Conservation (phyloP, 116 monocot genomes). For the Cymodocea nodosa region DNA sequence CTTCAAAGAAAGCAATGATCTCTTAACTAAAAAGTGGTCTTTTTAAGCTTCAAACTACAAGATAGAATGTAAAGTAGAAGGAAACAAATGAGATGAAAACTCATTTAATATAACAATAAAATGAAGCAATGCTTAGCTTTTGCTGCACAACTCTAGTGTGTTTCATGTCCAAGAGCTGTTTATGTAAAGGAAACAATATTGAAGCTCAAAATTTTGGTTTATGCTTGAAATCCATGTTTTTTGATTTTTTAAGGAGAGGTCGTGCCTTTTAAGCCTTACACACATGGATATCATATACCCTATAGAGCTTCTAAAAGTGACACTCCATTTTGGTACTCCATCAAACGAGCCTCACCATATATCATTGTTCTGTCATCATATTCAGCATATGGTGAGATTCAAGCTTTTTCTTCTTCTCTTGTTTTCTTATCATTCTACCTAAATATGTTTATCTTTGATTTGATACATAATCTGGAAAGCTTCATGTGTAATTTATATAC, state of each 20-base stretch:
- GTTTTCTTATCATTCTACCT: neutral
- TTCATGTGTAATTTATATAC: too few species aligned
- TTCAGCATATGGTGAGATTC: conserved; percentile 18
- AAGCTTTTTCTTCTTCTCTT: neutral
- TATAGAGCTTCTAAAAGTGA: conserved; percentile 15
- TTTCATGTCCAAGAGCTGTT: too few species aligned
- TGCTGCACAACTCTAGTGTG: too few species aligned
- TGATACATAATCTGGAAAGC: too few species aligned
- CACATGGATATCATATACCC: conserved; percentile 13
- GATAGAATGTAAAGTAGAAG: too few species aligned
- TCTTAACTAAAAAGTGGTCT: too few species aligned
- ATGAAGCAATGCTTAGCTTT: too few species aligned
- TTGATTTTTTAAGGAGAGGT: conserved; percentile 23
- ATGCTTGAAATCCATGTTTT: neutral
- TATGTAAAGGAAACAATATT: neutral
- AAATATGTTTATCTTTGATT: too few species aligned
- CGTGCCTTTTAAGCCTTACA: conserved; percentile 18
- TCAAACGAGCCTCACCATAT: conserved; percentile 19
- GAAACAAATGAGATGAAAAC: too few species aligned
- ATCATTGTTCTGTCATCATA: conserved; percentile 20
- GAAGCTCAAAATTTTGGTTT: neutral
- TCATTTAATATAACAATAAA: too few species aligned
- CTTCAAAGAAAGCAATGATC: too few species aligned
- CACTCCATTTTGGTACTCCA: conserved; percentile 21
- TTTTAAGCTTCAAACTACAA: too few species aligned